Base-by-base conservation (phyloP, 2,329 filamentous ascomycete species). In the Cordyceps militaris region DNA sequence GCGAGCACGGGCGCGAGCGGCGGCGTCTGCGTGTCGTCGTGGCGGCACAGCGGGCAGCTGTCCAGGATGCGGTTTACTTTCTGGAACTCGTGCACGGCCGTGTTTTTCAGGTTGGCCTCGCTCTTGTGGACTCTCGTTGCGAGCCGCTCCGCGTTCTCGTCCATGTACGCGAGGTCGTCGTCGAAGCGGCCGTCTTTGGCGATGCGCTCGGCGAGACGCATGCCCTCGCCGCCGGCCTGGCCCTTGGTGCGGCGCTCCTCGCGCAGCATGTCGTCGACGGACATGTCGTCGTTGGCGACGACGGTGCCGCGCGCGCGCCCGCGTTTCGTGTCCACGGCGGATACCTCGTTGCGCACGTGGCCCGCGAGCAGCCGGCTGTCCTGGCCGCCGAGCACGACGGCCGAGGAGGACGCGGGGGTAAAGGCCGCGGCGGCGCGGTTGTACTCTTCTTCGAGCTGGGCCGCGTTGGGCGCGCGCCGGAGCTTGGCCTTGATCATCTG, bases 401-500 rank as follows among this genome's bases (percentile, higher is more conserved):
- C 84, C 1, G 84, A 78, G 43, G 85, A 80, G 54, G 79, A 80
- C 53, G 79, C 82, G 7, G 69, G 63, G 61, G 75, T 65, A 64
- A 84, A 85, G 13, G 79, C 77, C 2, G 86, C 82, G 16, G 88
- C 79, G 0, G 91, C 91, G 34, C 81, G 79, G 64, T 91, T 89
- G 74, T 96, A 99, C 63, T 94, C 86, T 21, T 83, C 82, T 69
- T 99, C 91, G 1, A 99, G 81, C 63, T 86, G 81, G 2, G 83
- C 83, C 1, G 85, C 87, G 63, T 96, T 85, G 0, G 90, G 82
- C 0, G 89, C 85, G 16, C 87, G 86, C 60, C 86, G 87, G 48
- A 99, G 76, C 68, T 95, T 96, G 4, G 94, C 94, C 70, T 95
- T 97, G 88, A 99, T 93, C 78, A 97, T 86, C 66, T 94, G 88